These are phyloP conservation scores for Corylus avellana DNA, from an alignment of 306 rosid species.

Conservation along the genomic window DNA sequence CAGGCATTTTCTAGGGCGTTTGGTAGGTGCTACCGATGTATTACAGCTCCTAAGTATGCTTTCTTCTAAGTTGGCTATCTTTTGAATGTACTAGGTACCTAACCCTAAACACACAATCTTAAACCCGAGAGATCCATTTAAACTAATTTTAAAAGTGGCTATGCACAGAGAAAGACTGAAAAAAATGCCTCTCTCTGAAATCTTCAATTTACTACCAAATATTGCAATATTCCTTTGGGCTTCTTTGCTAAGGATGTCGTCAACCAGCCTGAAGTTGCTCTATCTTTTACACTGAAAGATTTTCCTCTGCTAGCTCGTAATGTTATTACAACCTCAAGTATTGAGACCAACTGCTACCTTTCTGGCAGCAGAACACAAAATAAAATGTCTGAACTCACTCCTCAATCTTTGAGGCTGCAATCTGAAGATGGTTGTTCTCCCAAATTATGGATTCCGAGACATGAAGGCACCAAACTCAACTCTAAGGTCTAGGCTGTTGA, in stretches of 20 bases:
- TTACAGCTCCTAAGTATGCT: background rate
- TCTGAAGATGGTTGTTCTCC: constrained; percentile 12
- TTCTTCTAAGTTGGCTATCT: background rate
- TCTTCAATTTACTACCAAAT: background rate
- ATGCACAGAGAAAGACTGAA: background rate
- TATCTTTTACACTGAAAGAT: background rate
- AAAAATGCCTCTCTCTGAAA: background rate
- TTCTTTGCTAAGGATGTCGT: background rate
- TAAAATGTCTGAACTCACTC: background rate
- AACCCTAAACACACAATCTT: background rate
- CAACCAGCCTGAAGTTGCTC: background rate
- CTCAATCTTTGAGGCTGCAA: constrained; percentile 2
- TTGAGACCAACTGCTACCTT: background rate
- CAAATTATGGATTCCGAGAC: background rate
- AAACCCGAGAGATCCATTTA: background rate
- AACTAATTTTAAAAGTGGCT: background rate
- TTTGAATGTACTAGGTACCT: background rate
- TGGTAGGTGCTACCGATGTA: background rate
- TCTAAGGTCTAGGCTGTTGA: background rate
- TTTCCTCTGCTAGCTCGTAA: background rate
- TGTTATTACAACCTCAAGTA: background rate
- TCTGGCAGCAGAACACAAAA: constrained; percentile 6
- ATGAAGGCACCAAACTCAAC: background rate
- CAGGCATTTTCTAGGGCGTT: background rate
- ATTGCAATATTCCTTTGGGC: background rate